Base-by-base conservation (phyloP, 1,284 basidiomycete species). In the Puccinia polysora region DNA sequence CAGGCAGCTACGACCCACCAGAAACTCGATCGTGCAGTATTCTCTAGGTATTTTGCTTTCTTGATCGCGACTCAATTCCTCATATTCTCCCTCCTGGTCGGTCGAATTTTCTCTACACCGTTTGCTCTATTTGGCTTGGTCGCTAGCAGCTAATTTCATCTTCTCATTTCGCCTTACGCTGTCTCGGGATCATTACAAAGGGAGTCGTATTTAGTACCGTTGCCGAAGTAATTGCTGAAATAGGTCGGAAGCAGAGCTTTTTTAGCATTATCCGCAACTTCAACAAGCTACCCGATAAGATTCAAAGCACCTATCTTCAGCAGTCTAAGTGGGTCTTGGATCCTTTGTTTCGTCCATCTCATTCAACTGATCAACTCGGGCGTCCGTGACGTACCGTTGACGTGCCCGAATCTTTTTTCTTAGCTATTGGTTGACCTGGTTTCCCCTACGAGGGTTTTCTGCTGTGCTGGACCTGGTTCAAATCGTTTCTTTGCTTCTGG, bases 391-490 rank as follows among this genome's bases (percentile, higher is more conserved):
- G 20, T 4, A 82, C 80, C 36, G 74, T 25, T 63, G 74, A 70
- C 60, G 60, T 65, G 59, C 72, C 70, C 36, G 74, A 52, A 64
- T 18, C 10, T 18, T 56, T 12, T 36, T 30, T 82, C 70, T 90
- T 3, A 88, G 88, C 32, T 94, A 93, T 80, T 97, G 94, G 94
- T 82, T 97, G 62, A 95, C 92, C 6, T 95, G 88, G 82, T 90
- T 95, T 83, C 92, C 93, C 85, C 84, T 97, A 40, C 90, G 94
- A 78, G 94, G 93, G 34, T 96, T 96, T 84, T 84, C 97, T 55
- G 88, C 88, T 28, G 82, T 97, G 73, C 97, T 97, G 78, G 96
- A 99, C 79, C 83, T 99, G 50, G 94, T 95, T 4, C 96, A 99
- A 80, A 86, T 97, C 68, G 81, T 97, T 81, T 95, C 96, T 78